A percentile compares a stretch with the other conserved stretches of the same genome.
These are phyloP conservation scores for Mycosarcoma mackinlayi DNA, from an alignment of 1,284 basidiomycete genomes.

Conservation along the genomic window DNA sequence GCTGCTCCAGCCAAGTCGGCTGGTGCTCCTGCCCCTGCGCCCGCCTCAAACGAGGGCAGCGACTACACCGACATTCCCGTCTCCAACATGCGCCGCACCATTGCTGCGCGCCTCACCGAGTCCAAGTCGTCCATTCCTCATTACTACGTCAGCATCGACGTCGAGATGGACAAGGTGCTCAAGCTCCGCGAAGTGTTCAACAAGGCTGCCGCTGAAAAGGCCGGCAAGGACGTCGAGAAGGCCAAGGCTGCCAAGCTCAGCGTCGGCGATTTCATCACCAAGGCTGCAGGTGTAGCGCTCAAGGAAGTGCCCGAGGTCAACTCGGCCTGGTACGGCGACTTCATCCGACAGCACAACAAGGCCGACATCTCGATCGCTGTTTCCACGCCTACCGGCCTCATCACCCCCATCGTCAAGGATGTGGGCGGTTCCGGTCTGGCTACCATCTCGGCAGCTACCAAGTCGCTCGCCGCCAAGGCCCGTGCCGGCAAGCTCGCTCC, in stretches of 20 bases:
- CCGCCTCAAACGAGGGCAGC: conserved; percentile 69
- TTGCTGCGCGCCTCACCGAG: conserved; percentile 88
- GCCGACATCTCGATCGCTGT: conserved; percentile 98
- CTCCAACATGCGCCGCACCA: conserved; percentile 92
- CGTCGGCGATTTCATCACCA: conserved; percentile 98
- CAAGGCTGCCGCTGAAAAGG: conserved; percentile 70
- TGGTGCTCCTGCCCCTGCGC: conserved; percentile 30
- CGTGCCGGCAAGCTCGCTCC: conserved; percentile 96
- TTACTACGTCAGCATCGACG: conserved; percentile 94
- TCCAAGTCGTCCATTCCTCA: conserved; percentile 95
- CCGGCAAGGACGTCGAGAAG: conserved; percentile 72
- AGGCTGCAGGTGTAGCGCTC: conserved; percentile 89
- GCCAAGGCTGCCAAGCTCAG: conserved; percentile 87
- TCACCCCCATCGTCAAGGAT: conserved; percentile 97
- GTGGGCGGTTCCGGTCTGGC: conserved; percentile 91
- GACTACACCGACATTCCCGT: conserved; percentile 92
- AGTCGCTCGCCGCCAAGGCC: conserved; percentile 91
- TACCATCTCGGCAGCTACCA: conserved; percentile 89
- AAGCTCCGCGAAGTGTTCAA: conserved; percentile 98
- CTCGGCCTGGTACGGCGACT: conserved; percentile 96
- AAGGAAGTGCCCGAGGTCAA: conserved; percentile 97
- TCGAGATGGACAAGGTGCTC: conserved; percentile 96
- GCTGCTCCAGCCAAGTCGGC: conserved; percentile 35
- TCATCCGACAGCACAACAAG: conserved; percentile 95
- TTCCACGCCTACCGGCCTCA: conserved; percentile 92